Evolutionary conservation across 495 filamentous ascomycete species (phyloP).

Genomic region (Copromyces sp.): DNA sequence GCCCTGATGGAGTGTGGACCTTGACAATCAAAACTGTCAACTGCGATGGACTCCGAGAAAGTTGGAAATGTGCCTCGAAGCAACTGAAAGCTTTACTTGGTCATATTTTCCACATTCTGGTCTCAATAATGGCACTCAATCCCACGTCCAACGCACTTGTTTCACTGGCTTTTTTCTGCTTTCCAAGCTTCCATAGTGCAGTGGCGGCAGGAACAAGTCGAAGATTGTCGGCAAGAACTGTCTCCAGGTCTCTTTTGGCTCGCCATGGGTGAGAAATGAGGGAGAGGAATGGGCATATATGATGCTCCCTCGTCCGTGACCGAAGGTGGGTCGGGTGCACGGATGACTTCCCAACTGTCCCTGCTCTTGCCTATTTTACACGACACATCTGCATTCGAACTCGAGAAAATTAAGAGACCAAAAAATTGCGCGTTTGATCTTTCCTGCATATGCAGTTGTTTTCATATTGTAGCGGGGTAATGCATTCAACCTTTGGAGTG

Average conservation of each 20-base stretch:
- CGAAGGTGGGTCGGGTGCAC: background rate
- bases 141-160: no score
- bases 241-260: no score
- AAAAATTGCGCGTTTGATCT: rapidly evolving
- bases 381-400: background rate
- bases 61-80: no score
- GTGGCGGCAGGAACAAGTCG: background rate
- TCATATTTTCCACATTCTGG: no score
- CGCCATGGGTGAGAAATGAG: background rate
- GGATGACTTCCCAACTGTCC: background rate
- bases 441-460: background rate
- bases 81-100: no score
- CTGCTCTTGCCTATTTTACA: background rate
- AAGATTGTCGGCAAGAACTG: background rate
- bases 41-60: background rate
- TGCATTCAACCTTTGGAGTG: background rate
- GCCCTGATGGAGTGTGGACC: background rate
- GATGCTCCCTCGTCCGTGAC: no score
- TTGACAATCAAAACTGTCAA: background rate
- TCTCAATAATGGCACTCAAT: no score
- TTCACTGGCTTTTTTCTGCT: no score
- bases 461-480: rapidly evolving
- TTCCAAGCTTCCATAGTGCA: no score
- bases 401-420: rapidly evolving
- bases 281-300: no score